These are phyloP conservation scores for Penicillium fuscoglaucum DNA, from an alignment of 2,329 filamentous ascomycete genomes.

Conservation along the genomic window DNA sequence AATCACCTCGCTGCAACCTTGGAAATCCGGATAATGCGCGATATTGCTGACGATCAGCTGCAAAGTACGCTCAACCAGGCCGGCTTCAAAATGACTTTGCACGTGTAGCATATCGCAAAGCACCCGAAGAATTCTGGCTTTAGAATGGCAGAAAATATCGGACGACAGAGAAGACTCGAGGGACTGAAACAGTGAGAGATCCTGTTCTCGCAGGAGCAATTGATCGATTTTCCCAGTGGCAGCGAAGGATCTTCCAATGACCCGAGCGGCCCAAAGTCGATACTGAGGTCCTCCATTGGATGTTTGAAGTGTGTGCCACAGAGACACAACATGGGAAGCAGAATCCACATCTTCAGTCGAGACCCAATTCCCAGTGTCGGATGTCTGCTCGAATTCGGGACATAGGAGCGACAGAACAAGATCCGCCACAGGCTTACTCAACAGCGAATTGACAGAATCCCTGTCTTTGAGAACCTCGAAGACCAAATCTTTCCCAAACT, in stretches of 20 bases:
- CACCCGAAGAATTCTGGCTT: conserved; percentile 62
- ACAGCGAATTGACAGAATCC: conserved; percentile 59
- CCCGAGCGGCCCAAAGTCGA: conserved; percentile 79
- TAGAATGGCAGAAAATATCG: conserved; percentile 49
- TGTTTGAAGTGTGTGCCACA: conserved; percentile 76
- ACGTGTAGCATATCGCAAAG: conserved; percentile 63
- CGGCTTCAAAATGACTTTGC: conserved; percentile 51
- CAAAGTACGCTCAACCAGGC: conserved; percentile 47
- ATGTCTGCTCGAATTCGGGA: conserved; percentile 67
- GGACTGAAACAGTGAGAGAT: conserved; percentile 27
- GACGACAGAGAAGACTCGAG: conserved; percentile 7
- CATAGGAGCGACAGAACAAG: conserved; percentile 58
- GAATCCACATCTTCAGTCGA: conserved; percentile 68
- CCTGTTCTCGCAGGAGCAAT: conserved; percentile 48
- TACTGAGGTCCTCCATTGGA: conserved; percentile 66
- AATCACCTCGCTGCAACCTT: conserved; percentile 39
- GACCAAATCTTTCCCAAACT: conserved; percentile 76
- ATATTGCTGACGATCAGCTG: conserved; percentile 45
- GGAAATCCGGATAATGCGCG: conserved; percentile 29
- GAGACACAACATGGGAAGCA: conserved; percentile 59
- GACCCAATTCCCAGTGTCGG: conserved; percentile 62
- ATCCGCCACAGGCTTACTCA: conserved; percentile 67
- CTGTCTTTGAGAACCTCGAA: conserved; percentile 78
- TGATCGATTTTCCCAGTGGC: conserved; percentile 65
- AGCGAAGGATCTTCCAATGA: conserved; percentile 80